These are phyloP conservation scores for Gnetum montanum DNA, from an alignment of 75 land plant genomes.

Conservation along the genomic window DNA sequence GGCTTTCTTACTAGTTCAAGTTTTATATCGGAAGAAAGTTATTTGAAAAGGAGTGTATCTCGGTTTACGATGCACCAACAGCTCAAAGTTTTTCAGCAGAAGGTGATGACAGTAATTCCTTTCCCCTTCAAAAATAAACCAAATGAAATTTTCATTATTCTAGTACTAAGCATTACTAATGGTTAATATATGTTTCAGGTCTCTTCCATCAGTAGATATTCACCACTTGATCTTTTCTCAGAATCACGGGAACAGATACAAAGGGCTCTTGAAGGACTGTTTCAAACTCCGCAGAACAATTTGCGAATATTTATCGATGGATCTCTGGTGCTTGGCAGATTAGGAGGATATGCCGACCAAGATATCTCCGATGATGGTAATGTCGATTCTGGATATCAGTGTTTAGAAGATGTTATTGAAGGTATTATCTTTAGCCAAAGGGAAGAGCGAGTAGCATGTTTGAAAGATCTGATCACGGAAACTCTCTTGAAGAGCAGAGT, in stretches of 20 bases:
- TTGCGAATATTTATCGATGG: slow-evolving; percentile 81
- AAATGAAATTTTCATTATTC: too few species aligned
- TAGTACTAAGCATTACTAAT: not conserved
- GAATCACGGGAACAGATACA: slow-evolving; percentile 48
- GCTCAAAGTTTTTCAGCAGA: slow-evolving; percentile 55
- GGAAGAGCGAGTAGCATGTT: slow-evolving; percentile 35
- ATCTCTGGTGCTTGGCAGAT: slow-evolving; percentile 52
- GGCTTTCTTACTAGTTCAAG: slow-evolving; percentile 84
- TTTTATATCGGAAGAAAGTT: slow-evolving; percentile 54
- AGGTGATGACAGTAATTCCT: slow-evolving; percentile 31
- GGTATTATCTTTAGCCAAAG: slow-evolving; percentile 19
- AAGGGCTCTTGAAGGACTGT: slow-evolving; percentile 53
- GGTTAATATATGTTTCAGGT: slow-evolving; percentile 34
- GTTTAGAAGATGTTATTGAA: slow-evolving; percentile 39
- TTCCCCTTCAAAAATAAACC: not conserved
- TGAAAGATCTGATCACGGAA: slow-evolving; percentile 60
- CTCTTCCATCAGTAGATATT: slow-evolving; percentile 61
- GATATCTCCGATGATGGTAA: not conserved
- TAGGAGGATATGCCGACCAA: slow-evolving; percentile 30
- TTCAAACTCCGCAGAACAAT: slow-evolving; percentile 85
- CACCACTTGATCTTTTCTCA: slow-evolving; percentile 93
- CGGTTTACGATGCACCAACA: slow-evolving; percentile 84
- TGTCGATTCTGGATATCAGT: not conserved
- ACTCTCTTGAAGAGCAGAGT: slow-evolving; percentile 34
- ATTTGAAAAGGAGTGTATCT: slow-evolving; percentile 42